These are phyloP conservation scores for Trichomonas vaginalis DNA, from an alignment of 208 protist species.

Conservation along the genomic window DNA sequence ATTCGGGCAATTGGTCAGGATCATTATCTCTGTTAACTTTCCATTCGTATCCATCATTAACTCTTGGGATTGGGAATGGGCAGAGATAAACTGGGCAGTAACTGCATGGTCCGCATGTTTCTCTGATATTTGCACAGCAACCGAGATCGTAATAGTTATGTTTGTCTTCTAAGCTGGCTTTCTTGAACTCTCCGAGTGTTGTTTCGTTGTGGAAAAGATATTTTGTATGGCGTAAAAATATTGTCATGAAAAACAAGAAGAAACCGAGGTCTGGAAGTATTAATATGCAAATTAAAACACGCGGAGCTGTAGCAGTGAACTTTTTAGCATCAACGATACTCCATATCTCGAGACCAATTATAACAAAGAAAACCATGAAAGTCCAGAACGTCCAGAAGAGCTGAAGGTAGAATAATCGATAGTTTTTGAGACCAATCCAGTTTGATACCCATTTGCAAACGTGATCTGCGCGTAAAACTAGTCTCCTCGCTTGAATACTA, in stretches of 20 bases:
- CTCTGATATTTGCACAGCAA: neutral
- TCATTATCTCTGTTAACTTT: neutral
- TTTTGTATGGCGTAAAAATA: neutral
- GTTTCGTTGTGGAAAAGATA: neutral
- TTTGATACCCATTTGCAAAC: conserved; percentile 5
- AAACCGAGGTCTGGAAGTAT: neutral
- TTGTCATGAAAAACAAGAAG: neutral
- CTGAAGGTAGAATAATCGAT: neutral
- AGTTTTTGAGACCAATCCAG: conserved; percentile 1
- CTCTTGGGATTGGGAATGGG: neutral
- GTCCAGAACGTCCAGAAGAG: neutral
- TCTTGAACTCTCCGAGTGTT: neutral
- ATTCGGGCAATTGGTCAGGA: neutral
- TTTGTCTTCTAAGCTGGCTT: neutral
- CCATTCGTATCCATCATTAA: neutral
- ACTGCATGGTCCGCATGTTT: neutral
- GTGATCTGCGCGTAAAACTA: neutral
- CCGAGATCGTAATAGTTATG: conserved; percentile 10
- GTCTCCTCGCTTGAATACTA: neutral
- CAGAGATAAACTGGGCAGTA: neutral
- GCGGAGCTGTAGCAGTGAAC: too few species aligned
- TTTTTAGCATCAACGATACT: neutral
- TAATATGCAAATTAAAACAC: neutral
- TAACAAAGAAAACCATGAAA: neutral
- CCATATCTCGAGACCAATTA: neutral